Base-by-base conservation (phyloP, 2,329 filamentous ascomycete species). In the Boeremia lycopersici region DNA sequence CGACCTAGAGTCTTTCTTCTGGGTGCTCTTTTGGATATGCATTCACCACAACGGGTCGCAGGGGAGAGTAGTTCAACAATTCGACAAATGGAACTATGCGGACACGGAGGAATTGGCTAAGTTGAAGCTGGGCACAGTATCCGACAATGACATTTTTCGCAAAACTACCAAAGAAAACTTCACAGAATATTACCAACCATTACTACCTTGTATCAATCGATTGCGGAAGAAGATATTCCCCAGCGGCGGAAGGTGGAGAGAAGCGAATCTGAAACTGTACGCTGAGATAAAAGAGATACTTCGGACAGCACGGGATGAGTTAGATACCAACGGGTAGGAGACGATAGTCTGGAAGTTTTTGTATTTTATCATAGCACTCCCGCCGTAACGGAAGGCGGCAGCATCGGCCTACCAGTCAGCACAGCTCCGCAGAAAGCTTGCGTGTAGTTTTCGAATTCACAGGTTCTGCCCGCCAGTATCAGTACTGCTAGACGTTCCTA, bases 181-280 rank as follows among this genome's bases (percentile, higher is more conserved):
- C 76, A 77, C 72, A 4, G 8, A 52, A 23, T 76, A 76, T 48
- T 78, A 77, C 57, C 43, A 71, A 48, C 62, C 73, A 30, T 63
- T 79, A 17, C 63, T 75, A 25, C 69, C 69, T 53, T 77, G 63
- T 63, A 64, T 79, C 9, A 78, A 77, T 50, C 64, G 56, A 57
- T 60, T 80, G 48, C 67, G 76, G 48, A 71, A 59, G 38, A 60
- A 53, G 3, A 66, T 77, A 6, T 78, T 77, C 59, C 72, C 70
- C 13, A 57, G 65, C 31, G 69, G 69, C 23, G 28, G 15, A 11
- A 29, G 26, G 44, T 44, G 23, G 44, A 33, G 28, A 42, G 29
- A 25, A 15, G 17, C 30, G 9, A 35, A 28, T 15, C 30, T 11
- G 13, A 10, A 45, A 13, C 42, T 45, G 30, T 45, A 45, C 19